Percentiles rank a stretch among this genome's conserved stretches.
Conservation (phyloP, 2,329 filamentous ascomycete species). For the Pseudogymnoascus sp. region DNA sequence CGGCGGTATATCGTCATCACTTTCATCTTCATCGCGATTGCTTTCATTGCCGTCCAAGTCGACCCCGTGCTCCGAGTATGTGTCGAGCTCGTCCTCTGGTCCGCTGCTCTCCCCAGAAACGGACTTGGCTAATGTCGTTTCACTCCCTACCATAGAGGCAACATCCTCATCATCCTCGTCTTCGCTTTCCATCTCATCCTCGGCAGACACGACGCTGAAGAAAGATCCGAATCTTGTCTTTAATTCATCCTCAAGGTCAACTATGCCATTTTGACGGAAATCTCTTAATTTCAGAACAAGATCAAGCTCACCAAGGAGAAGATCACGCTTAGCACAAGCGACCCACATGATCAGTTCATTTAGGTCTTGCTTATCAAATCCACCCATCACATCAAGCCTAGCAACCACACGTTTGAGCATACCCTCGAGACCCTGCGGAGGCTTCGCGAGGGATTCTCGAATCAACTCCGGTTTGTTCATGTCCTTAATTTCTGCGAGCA, state of each 20-base stretch:
- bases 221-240: conserved; percentile 9
- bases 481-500: neutral
- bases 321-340: conserved; percentile 14
- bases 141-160: neutral
- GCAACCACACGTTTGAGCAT: neutral
- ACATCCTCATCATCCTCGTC: conserved; percentile 9
- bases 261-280: neutral
- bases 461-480: neutral
- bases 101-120: neutral
- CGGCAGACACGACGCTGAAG: conserved; percentile 15
- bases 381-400: conserved; percentile 8
- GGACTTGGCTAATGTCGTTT: neutral
- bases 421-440: neutral
- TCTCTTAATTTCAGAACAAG: neutral
- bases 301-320: conserved; percentile 11
- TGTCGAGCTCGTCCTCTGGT: neutral
- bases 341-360: conserved; percentile 14
- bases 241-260: neutral
- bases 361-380: conserved; percentile 16
- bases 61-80: neutral
- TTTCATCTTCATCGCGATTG: neutral
- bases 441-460: neutral
- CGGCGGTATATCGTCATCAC: neutral
- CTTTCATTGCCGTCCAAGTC: neutral
- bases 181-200: conserved; percentile 15